Conservation (phyloP, 73 alveolate genomes). For the Vitrella brassicaformis region DNA sequence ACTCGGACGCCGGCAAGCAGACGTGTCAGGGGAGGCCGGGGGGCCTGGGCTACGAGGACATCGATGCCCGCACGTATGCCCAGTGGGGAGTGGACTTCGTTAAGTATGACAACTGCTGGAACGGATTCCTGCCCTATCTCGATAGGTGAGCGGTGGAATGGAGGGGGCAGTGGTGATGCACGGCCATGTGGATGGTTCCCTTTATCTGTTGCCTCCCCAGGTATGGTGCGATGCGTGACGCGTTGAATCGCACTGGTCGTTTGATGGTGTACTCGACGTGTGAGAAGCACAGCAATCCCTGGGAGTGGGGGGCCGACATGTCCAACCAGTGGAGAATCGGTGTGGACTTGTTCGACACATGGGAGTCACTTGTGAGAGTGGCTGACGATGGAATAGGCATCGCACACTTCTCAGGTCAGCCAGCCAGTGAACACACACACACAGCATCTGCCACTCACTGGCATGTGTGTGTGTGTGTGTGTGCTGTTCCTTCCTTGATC, state of each 20-base stretch:
- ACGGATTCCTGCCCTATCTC: conserved; percentile 1
- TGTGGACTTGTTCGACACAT: conserved; percentile 51
- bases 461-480: not conserved
- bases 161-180: not conserved
- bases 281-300: conserved; percentile 79
- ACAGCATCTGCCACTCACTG: not conserved
- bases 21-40: conserved; percentile 78
- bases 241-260: conserved; percentile 68
- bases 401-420: not conserved
- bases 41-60: conserved; percentile 51
- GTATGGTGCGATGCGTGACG: conserved; percentile 61
- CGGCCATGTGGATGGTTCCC: not conserved
- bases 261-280: conserved; percentile 83
- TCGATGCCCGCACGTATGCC: conserved; percentile 58
- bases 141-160: not conserved
- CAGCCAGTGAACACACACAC: not conserved
- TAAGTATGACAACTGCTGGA: conserved; percentile 49
- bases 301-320: conserved; percentile 63
- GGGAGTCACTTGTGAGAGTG: not conserved
- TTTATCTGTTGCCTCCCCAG: not conserved
- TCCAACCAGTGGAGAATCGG: conserved; percentile 95
- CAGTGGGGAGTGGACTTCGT: conserved; percentile 70
- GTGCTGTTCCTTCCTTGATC: not conserved
- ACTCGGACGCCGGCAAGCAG: conserved; percentile 46
- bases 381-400: too few relatives aligned